Evolutionary conservation across 169 alveolate species (phyloP).

Genomic region (Plasmodium knowlesi): DNA sequence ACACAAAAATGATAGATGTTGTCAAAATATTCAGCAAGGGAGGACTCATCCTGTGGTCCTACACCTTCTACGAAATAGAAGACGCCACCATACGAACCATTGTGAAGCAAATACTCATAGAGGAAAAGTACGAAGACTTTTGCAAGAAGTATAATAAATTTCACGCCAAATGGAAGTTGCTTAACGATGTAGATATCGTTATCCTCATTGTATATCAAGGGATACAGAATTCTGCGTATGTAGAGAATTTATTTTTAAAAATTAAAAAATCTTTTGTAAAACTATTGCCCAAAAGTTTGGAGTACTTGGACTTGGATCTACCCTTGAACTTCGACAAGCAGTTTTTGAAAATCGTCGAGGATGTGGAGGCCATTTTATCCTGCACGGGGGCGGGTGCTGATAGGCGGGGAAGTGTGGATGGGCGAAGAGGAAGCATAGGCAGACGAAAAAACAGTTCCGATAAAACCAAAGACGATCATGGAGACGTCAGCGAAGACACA

Average conservation of each 20-base stretch:
- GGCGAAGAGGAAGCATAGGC: neutral
- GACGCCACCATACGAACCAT: constrained; percentile 48
- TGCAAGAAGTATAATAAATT: constrained; percentile 36
- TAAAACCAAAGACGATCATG: neutral
- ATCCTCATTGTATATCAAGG: constrained; percentile 60
- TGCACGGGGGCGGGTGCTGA: neutral
- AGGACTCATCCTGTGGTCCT: constrained; percentile 72
- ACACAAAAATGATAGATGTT: constrained; percentile 58
- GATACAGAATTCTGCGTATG: constrained; percentile 50
- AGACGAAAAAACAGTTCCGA: neutral
- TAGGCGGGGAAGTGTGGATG: neutral
- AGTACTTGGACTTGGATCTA: constrained; percentile 9
- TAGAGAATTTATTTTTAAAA: constrained; percentile 35
- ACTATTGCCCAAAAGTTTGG: constrained; percentile 20
- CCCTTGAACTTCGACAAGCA: constrained; percentile 46
- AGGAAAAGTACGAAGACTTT: constrained; percentile 45
- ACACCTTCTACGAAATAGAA: constrained; percentile 55
- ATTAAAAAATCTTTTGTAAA: constrained; percentile 52
- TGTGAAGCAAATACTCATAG: constrained; percentile 40
- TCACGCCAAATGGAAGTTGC: constrained; percentile 47
- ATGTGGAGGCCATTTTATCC: neutral
- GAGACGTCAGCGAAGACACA: neutral
- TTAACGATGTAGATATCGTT: constrained; percentile 63
- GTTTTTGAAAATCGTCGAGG: constrained; percentile 56
- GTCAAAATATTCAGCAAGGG: constrained; percentile 69